Percentiles rank a stretch among this genome's conserved stretches.
phyloP scores from a whole-genome alignment of 2,329 filamentous ascomycete genomes.

The Penicillium olsonii region DNA sequence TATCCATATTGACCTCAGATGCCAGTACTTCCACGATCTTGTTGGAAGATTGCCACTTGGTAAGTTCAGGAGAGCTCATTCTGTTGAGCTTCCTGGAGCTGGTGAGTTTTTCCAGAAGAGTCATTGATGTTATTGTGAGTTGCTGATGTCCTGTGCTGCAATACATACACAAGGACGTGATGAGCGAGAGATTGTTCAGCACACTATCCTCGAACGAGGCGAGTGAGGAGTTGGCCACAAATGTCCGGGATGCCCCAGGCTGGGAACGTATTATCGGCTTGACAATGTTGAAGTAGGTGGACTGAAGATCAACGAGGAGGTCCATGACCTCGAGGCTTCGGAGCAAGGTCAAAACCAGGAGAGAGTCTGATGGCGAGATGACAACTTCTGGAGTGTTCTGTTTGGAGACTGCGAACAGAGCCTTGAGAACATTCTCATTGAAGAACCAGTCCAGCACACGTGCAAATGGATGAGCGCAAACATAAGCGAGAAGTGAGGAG shows the following conservation, averaged over 20 bases:
- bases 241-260: slow-evolving; percentile 57
- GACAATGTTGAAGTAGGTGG: slow-evolving; percentile 88
- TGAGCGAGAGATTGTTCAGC: slow-evolving; percentile 73
- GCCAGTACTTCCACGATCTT: slow-evolving; percentile 88
- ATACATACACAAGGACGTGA: slow-evolving; percentile 82
- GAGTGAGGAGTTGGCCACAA: slow-evolving; percentile 73
- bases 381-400: slow-evolving; percentile 73
- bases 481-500: slow-evolving; percentile 75
- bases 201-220: slow-evolving; percentile 92
- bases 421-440: slow-evolving; percentile 81
- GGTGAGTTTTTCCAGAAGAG: slow-evolving; percentile 81
- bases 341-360: slow-evolving; percentile 75
- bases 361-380: slow-evolving; percentile 72
- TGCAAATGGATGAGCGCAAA: slow-evolving; percentile 86
- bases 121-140: slow-evolving; percentile 76
- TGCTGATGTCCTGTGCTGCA: slow-evolving; percentile 81
- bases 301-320: slow-evolving; percentile 79
- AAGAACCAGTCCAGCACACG: slow-evolving; percentile 98
- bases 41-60: slow-evolving; percentile 68
- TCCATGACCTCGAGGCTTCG: slow-evolving; percentile 82
- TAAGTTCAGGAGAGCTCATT: slow-evolving; percentile 63
- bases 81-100: slow-evolving; percentile 79
- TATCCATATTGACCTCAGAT: slow-evolving; percentile 74
- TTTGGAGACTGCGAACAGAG: slow-evolving; percentile 76
- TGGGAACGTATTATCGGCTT: slow-evolving; percentile 73